Base-by-base conservation (phyloP, 1,284 basidiomycete species). In the Tilletia caries region DNA sequence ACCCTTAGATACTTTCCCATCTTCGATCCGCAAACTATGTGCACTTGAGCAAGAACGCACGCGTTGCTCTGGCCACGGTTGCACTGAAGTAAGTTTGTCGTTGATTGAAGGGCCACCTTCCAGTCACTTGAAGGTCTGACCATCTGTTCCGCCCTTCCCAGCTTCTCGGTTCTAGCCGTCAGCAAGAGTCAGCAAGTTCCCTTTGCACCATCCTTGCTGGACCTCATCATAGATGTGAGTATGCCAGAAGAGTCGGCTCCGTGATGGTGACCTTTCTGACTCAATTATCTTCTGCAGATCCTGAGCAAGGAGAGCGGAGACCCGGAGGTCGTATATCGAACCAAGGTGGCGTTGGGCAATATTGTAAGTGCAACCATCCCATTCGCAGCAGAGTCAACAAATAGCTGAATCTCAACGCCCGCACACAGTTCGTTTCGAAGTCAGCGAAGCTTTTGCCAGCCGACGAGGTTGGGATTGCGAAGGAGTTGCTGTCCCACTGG, bases 281-380 rank as follows among this genome's bases (percentile, higher is more conserved):
- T 48, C 27, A 33, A 20, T 27, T 33, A 18, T 18, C 44, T 46
- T 29, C 12, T 62, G 34, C 37, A 67, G 65, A 70, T 67, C 34
- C 44, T 77, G 64, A 67, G 15, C 6, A 50, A 70, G 32, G 73
- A 95, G 83, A 87, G 83, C 52, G 84, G 85, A 20, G 95, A 98
- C 71, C 86, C 89, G 25, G 95, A 98, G 81, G 89, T 91, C 1
- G 87, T 88, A 15, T 98, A 98, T 83, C 89, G 95, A 33, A 86
- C 90, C 1, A 84, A 92, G 6, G 91, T 96, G 18, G 94, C 91
- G 0, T 86, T 97, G 2, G 95, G 95, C 37, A 98, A 98, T 82
- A 83, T 91, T 62, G 92, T 93, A 29, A 13, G 34, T 50, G 12
- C 1, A 54, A 20, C 23, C 29, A 15, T 12, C 18, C 20, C 65